phyloP scores from a whole-genome alignment of 2,329 filamentous ascomycete species.

The Fusarium pseudonygamai region DNA sequence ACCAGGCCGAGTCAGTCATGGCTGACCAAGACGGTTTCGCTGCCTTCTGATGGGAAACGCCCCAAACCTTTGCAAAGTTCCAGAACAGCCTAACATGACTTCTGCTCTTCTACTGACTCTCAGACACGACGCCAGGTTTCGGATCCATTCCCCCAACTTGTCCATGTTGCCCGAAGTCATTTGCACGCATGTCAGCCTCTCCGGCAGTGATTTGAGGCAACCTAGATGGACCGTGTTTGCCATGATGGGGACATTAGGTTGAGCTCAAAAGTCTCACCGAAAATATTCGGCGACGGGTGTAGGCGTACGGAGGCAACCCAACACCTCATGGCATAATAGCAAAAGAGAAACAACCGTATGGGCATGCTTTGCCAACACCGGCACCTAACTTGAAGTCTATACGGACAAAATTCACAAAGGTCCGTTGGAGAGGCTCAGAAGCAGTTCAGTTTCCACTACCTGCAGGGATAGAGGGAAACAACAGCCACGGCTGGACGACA shows the following conservation, averaged over 20 bases:
- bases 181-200: slow-evolving; percentile 2
- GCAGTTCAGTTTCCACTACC: slow-evolving; percentile 23
- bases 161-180: slow-evolving; percentile 21
- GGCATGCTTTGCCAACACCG: slow-evolving; percentile 13
- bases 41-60: slow-evolving; percentile 17
- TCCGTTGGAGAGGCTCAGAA: not conserved
- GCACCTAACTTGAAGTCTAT: not conserved
- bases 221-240: slow-evolving; percentile 14
- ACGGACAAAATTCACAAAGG: slow-evolving; percentile 1
- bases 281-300: slow-evolving; percentile 29
- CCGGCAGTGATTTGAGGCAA: slow-evolving; percentile 12
- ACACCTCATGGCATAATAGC: not conserved
- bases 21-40: slow-evolving; percentile 31
- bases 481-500: slow-evolving; percentile 19
- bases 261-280: slow-evolving; percentile 18
- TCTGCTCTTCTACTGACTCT: slow-evolving; percentile 6
- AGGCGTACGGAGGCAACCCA: not conserved
- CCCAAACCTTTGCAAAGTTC: slow-evolving; percentile 25
- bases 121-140: slow-evolving; percentile 15
- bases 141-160: slow-evolving; percentile 18
- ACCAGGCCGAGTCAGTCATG: slow-evolving; percentile 23
- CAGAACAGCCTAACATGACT: slow-evolving; percentile 31
- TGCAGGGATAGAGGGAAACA: slow-evolving; percentile 28
- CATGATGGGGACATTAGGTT: not conserved
- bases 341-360: not conserved